Evolutionary conservation across 2,329 filamentous ascomycete species (phyloP).

Genomic region (Fusarium sp.): DNA sequence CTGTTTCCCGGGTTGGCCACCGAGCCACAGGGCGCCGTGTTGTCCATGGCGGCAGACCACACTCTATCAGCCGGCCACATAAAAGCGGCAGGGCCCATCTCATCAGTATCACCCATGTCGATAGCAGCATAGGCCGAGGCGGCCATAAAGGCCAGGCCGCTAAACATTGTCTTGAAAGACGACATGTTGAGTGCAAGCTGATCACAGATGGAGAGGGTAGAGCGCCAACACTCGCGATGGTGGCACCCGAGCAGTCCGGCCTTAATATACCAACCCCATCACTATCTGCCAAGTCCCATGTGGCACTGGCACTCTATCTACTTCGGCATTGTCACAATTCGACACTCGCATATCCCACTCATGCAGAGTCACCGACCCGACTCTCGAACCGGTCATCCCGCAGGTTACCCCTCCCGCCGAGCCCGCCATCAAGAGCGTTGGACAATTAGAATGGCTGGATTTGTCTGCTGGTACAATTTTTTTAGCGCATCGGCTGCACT

Average conservation of each 20-base stretch:
- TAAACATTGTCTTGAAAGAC: slow-evolving; percentile 31
- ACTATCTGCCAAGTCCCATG: background rate
- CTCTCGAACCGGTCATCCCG: slow-evolving; percentile 1
- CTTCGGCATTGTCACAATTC: background rate
- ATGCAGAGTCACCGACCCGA: background rate
- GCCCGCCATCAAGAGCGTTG: slow-evolving; percentile 4
- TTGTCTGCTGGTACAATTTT: background rate
- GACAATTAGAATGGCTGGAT: slow-evolving; percentile 14
- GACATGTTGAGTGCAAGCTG: slow-evolving; percentile 22
- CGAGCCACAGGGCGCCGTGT: slow-evolving; percentile 69
- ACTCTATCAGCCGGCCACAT: slow-evolving; percentile 70
- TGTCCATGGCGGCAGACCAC: slow-evolving; percentile 67
- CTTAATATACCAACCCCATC: slow-evolving; percentile 29
- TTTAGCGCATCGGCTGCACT: background rate
- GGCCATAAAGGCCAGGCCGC: slow-evolving; percentile 28
- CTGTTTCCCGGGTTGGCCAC: slow-evolving; percentile 59
- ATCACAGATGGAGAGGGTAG: background rate
- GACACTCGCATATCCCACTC: background rate
- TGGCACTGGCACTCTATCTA: background rate
- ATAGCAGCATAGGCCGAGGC: slow-evolving; percentile 16
- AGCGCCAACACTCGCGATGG: background rate
- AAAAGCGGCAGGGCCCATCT: slow-evolving; percentile 67
- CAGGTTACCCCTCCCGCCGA: slow-evolving; percentile 10
- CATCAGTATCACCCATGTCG: slow-evolving; percentile 26
- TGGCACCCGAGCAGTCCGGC: slow-evolving; percentile 13